Evolutionary conservation across 2,329 filamentous ascomycete species (phyloP), one percentile per base, ranked within the genome.

Genomic region (Colletotrichum cuscutae): DNA sequence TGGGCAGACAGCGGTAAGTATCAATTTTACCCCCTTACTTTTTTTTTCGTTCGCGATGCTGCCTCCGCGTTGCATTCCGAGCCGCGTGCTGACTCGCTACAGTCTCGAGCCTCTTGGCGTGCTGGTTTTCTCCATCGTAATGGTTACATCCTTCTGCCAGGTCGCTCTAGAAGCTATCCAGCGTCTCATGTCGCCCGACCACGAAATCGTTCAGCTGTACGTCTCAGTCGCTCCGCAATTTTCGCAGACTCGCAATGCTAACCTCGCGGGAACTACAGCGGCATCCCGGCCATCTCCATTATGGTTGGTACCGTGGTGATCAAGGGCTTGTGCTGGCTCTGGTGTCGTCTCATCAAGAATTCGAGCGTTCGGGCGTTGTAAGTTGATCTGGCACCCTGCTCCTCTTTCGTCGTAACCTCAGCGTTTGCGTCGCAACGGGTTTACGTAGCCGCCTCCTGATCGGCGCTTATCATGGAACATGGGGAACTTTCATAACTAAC

Each of bases 271-370:
- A 28, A 68, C 32, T 22, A 66, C 24, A 85, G 83, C 19, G 90
- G 92, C 0, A 78, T 91, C 19, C 89, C 94, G 0, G 93, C 95
- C 5, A 91, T 97, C 70, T 84, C 86, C 61, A 96, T 97, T 80
- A 97, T 98, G 95, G 83, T 92, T 5, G 86, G 89, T 52, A 97
- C 95, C 0, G 93, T 97, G 52, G 81, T 95, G 56, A 92, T 97
- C 81, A 97, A 97, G 81, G 90, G 93, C 24, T 83, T 90, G 11
- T 95, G 93, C 82, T 98, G 94, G 94, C 79, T 97, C 52, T 97
- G 94, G 93, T 97, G 94, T 80, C 93, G 95, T 7, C 82, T 97
- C 42, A 93, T 97, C 76, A 94, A 91, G 76, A 97, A 97, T 80
- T 95, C 93, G 2, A 94, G 92, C 74, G 95, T 97, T 5, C 94